Percentiles rank a stretch among this genome's conserved stretches.
Evolutionary conservation across 805 yeast genomes (phyloP).

Genomic region (Metschnikowia anglica): DNA sequence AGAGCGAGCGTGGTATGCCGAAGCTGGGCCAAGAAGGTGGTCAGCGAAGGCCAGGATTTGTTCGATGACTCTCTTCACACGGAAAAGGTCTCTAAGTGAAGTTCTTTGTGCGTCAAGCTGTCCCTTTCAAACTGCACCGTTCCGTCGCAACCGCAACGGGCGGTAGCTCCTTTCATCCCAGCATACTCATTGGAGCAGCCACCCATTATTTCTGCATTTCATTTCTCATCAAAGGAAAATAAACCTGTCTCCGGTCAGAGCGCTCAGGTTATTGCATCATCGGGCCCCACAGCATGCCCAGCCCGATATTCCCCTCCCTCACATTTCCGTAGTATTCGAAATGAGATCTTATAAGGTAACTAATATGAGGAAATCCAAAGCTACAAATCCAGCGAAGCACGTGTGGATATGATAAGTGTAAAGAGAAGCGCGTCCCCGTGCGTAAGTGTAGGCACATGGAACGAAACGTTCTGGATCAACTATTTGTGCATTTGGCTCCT

Average conservation of each 20-base stretch:
- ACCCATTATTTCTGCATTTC: background rate
- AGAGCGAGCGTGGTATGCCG: slow-evolving; percentile 78
- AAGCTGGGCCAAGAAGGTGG: slow-evolving; percentile 74
- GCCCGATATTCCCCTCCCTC: background rate
- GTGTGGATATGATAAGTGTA: too few relatives aligned
- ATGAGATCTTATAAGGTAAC: background rate
- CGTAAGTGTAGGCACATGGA: too few relatives aligned
- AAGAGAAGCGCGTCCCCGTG: too few relatives aligned
- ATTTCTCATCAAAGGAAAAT: background rate
- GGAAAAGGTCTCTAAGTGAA: slow-evolving; percentile 11
- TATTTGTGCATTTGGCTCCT: too few relatives aligned
- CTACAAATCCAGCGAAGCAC: too few relatives aligned
- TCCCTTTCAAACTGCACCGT: background rate
- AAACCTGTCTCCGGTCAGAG: background rate
- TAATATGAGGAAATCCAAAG: background rate
- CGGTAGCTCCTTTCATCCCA: background rate
- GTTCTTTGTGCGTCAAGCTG: background rate
- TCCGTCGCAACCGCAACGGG: background rate
- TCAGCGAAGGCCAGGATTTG: slow-evolving; percentile 42
- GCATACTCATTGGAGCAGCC: slow-evolving; percentile 3
- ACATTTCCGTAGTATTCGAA: background rate
- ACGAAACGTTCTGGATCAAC: too few relatives aligned
- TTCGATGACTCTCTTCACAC: slow-evolving; percentile 33
- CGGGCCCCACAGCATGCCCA: background rate
- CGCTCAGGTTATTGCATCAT: background rate